These are phyloP conservation scores for Colletotrichum sidae DNA, from an alignment of 2,329 filamentous ascomycete species.

Conservation along the genomic window DNA sequence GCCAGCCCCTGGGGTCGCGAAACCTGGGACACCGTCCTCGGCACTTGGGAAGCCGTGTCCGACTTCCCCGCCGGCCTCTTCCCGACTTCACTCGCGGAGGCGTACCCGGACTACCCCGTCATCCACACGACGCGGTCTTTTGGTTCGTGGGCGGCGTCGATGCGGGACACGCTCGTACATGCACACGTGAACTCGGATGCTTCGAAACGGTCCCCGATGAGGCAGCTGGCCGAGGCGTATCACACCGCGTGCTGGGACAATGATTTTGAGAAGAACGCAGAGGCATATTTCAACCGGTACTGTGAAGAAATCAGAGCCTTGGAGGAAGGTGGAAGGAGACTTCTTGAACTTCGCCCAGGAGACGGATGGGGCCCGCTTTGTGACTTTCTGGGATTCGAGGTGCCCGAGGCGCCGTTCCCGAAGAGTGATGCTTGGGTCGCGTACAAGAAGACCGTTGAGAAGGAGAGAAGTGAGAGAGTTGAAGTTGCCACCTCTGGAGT, in stretches of 20 bases:
- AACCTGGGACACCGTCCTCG: conserved; percentile 50
- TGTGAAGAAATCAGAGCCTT: conserved; percentile 41
- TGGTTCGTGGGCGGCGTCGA: conserved; percentile 66
- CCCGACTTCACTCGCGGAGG: conserved; percentile 68
- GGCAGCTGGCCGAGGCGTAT: conserved; percentile 41
- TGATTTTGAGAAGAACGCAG: conserved; percentile 42
- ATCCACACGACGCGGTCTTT: conserved; percentile 69
- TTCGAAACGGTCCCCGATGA: conserved; percentile 40
- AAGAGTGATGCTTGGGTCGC: conserved; percentile 45
- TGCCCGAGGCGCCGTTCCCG: conserved; percentile 42
- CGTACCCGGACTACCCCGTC: conserved; percentile 72
- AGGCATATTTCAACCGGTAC: conserved; percentile 42
- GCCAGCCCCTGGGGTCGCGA: conserved; percentile 42
- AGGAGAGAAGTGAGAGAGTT: conserved; percentile 27
- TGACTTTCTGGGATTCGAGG: conserved; percentile 41
- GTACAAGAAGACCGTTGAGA: conserved; percentile 43
- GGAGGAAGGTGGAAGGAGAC: conserved; percentile 35
- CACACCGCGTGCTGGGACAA: conserved; percentile 45
- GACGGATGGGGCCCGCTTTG: conserved; percentile 46
- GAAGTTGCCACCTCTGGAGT: background rate
- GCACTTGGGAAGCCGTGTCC: conserved; percentile 40
- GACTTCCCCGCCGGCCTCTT: conserved; percentile 52
- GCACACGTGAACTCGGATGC: conserved; percentile 33
- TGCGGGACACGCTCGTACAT: conserved; percentile 46
- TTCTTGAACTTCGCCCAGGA: conserved; percentile 43